Conservation (phyloP, 805 yeast genomes). For the Schwanniomyces vanrijiae region DNA sequence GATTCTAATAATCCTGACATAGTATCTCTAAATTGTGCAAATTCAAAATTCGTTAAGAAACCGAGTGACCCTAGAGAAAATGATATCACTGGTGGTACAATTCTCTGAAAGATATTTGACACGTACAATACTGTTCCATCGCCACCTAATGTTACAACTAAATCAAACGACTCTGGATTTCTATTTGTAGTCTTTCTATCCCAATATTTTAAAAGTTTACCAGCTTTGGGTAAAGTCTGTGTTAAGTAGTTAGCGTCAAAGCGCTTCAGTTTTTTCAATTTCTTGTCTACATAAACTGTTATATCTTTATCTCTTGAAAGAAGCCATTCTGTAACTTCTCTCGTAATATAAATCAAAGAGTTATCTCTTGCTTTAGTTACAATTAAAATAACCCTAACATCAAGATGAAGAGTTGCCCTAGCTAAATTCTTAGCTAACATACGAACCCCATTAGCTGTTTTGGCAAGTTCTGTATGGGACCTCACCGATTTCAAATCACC, state of each 20-base stretch:
- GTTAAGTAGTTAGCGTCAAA: constrained; percentile 60
- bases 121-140: constrained; percentile 48
- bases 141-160: constrained; percentile 46
- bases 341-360: constrained; percentile 68
- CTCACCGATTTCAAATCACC: constrained; percentile 54
- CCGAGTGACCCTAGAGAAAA: constrained; percentile 46
- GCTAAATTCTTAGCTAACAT: constrained; percentile 69
- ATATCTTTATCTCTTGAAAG: constrained; percentile 39
- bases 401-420: constrained; percentile 69
- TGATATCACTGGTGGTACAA: constrained; percentile 48
- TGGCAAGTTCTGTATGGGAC: constrained; percentile 74
- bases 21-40: constrained; percentile 64
- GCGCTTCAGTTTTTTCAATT: constrained; percentile 58
- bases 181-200: constrained; percentile 50
- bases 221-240: constrained; percentile 46
- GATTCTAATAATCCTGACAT: constrained; percentile 59
- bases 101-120: constrained; percentile 41
- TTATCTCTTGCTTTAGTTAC: constrained; percentile 91
- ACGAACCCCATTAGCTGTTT: constrained; percentile 80
- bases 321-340: constrained; percentile 81
- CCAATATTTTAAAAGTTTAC: constrained; percentile 65
- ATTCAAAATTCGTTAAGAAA: constrained; percentile 71
- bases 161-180: constrained; percentile 42
- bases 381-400: constrained; percentile 69
- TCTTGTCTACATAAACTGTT: constrained; percentile 71